These are phyloP conservation scores for Solanum virginianum DNA, from an alignment of 257 asterid genomes.

Conservation along the genomic window DNA sequence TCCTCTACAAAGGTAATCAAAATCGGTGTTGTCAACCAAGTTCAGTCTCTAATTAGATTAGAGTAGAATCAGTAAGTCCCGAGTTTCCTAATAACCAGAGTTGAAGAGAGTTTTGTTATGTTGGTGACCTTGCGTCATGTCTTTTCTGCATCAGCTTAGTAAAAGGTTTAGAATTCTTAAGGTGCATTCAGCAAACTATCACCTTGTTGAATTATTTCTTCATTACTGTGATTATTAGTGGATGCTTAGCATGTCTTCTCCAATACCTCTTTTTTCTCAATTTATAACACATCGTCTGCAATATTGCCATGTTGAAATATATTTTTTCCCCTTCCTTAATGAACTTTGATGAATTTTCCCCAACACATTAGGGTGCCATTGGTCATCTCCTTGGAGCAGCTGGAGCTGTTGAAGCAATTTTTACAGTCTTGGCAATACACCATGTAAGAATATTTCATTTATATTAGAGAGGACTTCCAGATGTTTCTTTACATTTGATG, in stretches of 20 bases:
- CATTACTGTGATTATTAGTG: neutral
- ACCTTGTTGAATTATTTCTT: neutral
- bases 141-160: neutral
- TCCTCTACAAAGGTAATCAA: constrained; percentile 83
- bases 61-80: neutral
- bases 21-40: neutral
- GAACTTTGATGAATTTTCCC: neutral
- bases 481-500: neutral
- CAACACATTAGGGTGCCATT: constrained; percentile 53
- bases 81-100: neutral
- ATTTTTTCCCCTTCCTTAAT: neutral
- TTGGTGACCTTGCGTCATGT: neutral
- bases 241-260: neutral
- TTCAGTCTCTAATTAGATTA: neutral
- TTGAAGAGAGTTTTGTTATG: neutral
- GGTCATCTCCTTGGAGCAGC: constrained; percentile 99
- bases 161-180: neutral
- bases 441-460: constrained; percentile 36
- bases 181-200: neutral
- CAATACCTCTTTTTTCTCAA: neutral
- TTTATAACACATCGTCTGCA: neutral
- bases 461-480: neutral
- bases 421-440: constrained; percentile 63
- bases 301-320: neutral
- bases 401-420: constrained; percentile 92